Conservation (phyloP, 441 rosid genomes). For the Pelargonium myrrhifolium region DNA sequence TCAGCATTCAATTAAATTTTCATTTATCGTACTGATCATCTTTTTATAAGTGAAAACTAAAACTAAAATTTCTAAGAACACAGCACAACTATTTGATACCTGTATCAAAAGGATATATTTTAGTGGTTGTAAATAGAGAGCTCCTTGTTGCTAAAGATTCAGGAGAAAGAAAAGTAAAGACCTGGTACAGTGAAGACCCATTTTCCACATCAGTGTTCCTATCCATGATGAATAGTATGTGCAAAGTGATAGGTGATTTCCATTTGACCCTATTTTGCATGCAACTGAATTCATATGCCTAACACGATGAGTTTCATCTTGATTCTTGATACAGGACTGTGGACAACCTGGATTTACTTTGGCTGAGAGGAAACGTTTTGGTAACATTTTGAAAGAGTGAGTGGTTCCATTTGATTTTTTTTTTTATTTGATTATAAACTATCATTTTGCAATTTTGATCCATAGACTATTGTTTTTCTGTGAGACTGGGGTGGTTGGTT, state of each 20-base stretch:
- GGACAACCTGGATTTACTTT: slow-evolving; percentile 97
- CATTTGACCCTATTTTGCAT: not conserved
- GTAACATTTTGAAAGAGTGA: slow-evolving; percentile 66
- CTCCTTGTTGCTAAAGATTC: not conserved
- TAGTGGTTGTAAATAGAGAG: not conserved
- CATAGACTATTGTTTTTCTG: not conserved
- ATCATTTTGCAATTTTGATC: slow-evolving; percentile 13
- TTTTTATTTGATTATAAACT: slow-evolving; percentile 7
- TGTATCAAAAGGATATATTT: not conserved
- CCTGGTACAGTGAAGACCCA: not conserved
- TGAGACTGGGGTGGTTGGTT: slow-evolving; percentile 4
- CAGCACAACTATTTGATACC: not conserved
- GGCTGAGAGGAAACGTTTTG: slow-evolving; percentile 85
- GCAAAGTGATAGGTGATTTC: not conserved
- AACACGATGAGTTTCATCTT: slow-evolving; percentile 12
- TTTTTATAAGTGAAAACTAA: not conserved
- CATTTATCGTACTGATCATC: not conserved
- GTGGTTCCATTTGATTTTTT: slow-evolving; percentile 18
- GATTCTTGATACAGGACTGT: slow-evolving; percentile 49
- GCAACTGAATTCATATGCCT: not conserved
- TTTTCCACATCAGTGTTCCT: not conserved
- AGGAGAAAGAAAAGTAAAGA: slow-evolving; percentile 1
- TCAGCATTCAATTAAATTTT: slow-evolving; percentile 3
- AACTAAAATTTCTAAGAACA: too few species aligned
- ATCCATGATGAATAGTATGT: not conserved